Base-by-base conservation (phyloP, 345 rosid species). In the Geranium brycei region DNA sequence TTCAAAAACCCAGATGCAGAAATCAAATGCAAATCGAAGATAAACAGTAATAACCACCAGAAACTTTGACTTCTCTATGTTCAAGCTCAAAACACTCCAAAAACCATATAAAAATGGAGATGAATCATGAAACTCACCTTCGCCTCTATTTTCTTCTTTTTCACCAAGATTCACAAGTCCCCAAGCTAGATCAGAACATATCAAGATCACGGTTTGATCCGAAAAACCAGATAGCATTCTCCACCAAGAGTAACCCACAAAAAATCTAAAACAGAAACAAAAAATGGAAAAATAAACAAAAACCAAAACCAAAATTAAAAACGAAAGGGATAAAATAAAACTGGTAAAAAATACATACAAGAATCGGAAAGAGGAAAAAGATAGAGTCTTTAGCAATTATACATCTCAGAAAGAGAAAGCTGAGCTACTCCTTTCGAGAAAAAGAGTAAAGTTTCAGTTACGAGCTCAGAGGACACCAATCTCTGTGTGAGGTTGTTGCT, bases 141-240 rank as follows among this genome's bases (percentile, higher is more conserved):
- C 59, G 16, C 4, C 73, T 59, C 59, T 60, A 23, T 56, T 35
- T 35, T 35, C 41, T 35, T 7, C 41, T 35, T 1, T 35, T 35
- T 35, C 41, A 35, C 41, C 41, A 7, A 35, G 41, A 35, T 35
- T 35, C 41, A 35, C 7, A 35, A 35, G 41, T 7, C 10, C 69
- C 59, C n/a, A n/a, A 69, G 61, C 61, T 10, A 62, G 75, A 75
- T 77, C 78, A 69, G 67, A 75, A 57, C 58, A 16, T 7, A 57
- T 57, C 66, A 75, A 77, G 81, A 78, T 81, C 82, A 62, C 75
- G 72, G 65, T 67, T 62, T 77, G 78, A 75, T 77, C 79, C 64
- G 55, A 16, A 68, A 41, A 68, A 47, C 74, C 73, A 66, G 31
- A n/a, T n/a, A 62, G 51, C 73, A 63, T 62, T 66, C 64, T 30